Conservation (phyloP, 306 rosid species). For the Heteromeles arbutifolia region DNA sequence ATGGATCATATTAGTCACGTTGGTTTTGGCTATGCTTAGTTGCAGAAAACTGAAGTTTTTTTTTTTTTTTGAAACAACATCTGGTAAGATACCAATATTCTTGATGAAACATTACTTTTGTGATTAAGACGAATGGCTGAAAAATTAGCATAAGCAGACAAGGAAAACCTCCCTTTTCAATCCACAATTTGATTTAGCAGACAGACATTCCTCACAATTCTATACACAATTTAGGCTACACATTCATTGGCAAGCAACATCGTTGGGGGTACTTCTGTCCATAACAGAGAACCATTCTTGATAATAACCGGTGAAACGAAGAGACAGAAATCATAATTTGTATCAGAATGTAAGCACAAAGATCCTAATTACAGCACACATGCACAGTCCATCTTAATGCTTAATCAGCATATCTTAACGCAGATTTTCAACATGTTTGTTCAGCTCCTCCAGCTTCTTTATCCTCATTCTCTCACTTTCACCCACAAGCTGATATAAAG, state of each 20-base stretch:
- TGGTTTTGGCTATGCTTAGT: no score
- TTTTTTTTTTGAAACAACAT: no score
- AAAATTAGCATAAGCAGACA: neutral
- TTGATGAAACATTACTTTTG: neutral
- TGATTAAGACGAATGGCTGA: neutral
- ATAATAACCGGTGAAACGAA: slow-evolving; percentile 20
- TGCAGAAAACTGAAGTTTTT: no score
- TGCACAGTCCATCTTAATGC: slow-evolving; percentile 20
- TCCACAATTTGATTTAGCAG: neutral
- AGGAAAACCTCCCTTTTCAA: neutral
- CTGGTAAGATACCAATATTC: no score
- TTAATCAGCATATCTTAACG: slow-evolving; percentile 28
- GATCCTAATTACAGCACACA: slow-evolving; percentile 39
- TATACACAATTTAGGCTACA: neutral
- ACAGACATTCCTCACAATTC: neutral
- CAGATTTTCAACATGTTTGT: slow-evolving; percentile 62
- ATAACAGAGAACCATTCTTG: neutral
- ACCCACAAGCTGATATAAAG: slow-evolving; percentile 31
- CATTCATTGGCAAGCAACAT: neutral
- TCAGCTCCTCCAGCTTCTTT: slow-evolving; percentile 93
- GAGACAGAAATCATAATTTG: neutral
- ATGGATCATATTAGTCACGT: no score
- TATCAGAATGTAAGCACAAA: neutral
- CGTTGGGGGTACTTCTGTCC: neutral
- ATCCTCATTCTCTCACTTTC: slow-evolving; percentile 59